Percentiles rank a stretch among this genome's conserved stretches.
These are phyloP conservation scores for Claviceps pazoutovae DNA, from an alignment of 2,329 filamentous ascomycete genomes.

Conservation along the genomic window DNA sequence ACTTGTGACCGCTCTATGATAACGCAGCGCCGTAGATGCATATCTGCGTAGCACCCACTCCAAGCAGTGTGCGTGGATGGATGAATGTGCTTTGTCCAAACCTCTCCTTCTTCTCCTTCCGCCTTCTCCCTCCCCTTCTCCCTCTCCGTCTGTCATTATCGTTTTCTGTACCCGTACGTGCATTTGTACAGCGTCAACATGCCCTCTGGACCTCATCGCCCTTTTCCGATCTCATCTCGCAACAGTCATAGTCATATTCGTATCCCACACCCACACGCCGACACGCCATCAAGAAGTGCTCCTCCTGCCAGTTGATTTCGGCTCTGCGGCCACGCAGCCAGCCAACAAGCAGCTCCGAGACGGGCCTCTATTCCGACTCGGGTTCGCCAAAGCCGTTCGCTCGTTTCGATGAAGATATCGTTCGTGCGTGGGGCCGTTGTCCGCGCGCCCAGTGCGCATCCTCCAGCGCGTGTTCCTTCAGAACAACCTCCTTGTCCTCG, in stretches of 20 bases:
- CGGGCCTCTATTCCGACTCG: constrained; percentile 13
- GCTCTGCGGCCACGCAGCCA: constrained; percentile 1
- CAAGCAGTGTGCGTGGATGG: neutral
- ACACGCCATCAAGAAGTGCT: neutral
- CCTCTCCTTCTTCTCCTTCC: neutral
- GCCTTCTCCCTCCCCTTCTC: neutral
- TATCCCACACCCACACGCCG: neutral
- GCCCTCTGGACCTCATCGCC: neutral
- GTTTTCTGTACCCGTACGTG: too few species aligned
- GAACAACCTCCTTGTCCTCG: constrained; percentile 20
- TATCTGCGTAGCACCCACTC: neutral
- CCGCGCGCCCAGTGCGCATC: constrained; percentile 18
- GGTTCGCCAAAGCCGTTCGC: constrained; percentile 24
- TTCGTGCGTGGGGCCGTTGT: constrained; percentile 15
- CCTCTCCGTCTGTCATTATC: neutral
- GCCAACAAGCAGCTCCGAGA: constrained; percentile 4
- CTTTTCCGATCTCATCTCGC: neutral
- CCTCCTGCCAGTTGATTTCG: neutral
- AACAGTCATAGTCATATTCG: neutral
- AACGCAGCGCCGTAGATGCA: constrained; percentile 11
- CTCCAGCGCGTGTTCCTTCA: constrained; percentile 25
- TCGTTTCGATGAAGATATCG: constrained; percentile 25
- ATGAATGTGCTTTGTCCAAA: constrained; percentile 3
- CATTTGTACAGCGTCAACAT: neutral
- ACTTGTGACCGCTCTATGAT: constrained; percentile 15